Evolutionary conservation across 176 grass and related monocot species (phyloP).

Genomic region (Oryza meridionalis): DNA sequence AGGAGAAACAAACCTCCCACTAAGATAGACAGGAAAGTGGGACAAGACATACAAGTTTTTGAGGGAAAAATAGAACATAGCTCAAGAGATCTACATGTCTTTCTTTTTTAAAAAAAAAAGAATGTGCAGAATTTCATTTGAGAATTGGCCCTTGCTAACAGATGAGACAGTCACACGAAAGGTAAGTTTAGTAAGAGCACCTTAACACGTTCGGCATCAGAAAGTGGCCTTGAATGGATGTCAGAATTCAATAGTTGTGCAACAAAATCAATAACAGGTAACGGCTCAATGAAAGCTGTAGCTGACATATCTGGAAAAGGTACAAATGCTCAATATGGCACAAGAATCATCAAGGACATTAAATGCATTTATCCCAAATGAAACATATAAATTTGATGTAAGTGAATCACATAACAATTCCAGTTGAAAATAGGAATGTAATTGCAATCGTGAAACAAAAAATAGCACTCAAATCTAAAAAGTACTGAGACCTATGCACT

Average conservation of each 20-base stretch:
- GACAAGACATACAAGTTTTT: conserved; percentile 2
- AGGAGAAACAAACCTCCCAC: not conserved
- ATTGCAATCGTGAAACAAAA: not conserved
- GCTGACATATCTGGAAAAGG: conserved; percentile 80
- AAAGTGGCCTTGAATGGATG: conserved; percentile 65
- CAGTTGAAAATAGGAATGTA: not conserved
- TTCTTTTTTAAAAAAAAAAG: not conserved
- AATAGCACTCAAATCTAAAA: not conserved
- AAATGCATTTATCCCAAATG: not conserved
- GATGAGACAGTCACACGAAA: conserved; percentile 16
- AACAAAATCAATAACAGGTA: conserved; percentile 77
- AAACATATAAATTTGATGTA: not conserved
- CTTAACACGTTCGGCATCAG: conserved; percentile 83
- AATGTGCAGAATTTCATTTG: conserved; percentile 5
- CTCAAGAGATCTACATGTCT: not conserved
- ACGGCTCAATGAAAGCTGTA: conserved; percentile 82
- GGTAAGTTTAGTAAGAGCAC: conserved; percentile 40
- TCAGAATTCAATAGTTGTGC: conserved; percentile 58
- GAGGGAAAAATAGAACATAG: not conserved
- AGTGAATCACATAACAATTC: not conserved
- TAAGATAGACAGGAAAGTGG: not conserved
- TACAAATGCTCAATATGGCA: not conserved
- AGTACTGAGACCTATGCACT: not conserved
- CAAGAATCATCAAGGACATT: not conserved
- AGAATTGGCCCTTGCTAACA: not conserved